These are phyloP conservation scores for Sporisorium graminicola DNA, from an alignment of 1,284 basidiomycete genomes.

Conservation along the genomic window DNA sequence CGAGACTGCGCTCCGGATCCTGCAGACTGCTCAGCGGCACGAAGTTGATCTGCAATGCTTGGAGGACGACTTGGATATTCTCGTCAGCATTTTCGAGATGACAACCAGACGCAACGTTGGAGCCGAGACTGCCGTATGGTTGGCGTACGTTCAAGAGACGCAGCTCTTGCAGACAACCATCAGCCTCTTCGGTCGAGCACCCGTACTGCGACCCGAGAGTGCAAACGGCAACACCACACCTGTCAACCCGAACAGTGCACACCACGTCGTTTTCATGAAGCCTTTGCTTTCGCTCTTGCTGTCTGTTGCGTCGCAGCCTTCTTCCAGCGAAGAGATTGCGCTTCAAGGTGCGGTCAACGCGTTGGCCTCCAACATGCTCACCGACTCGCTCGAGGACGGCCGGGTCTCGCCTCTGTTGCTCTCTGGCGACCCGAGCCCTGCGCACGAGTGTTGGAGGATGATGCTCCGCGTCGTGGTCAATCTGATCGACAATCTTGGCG, in stretches of 20 bases:
- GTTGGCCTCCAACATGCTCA: slow-evolving; percentile 85
- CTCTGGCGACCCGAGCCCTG: slow-evolving; percentile 79
- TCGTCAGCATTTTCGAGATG: slow-evolving; percentile 84
- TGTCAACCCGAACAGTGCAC: slow-evolving; percentile 36
- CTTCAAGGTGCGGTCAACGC: slow-evolving; percentile 84
- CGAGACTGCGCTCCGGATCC: slow-evolving; percentile 72
- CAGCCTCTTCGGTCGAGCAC: slow-evolving; percentile 78
- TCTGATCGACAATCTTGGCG: slow-evolving; percentile 75
- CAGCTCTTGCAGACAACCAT: slow-evolving; percentile 83
- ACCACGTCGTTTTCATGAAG: slow-evolving; percentile 44
- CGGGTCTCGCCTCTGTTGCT: slow-evolving; percentile 78
- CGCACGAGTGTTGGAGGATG: slow-evolving; percentile 83
- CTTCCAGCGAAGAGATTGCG: slow-evolving; percentile 85
- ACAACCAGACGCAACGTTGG: slow-evolving; percentile 76
- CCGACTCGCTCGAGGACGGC: slow-evolving; percentile 80
- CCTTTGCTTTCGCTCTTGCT: slow-evolving; percentile 86
- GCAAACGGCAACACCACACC: slow-evolving; percentile 12
- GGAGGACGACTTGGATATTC: slow-evolving; percentile 82
- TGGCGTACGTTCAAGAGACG: slow-evolving; percentile 83
- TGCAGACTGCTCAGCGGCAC: slow-evolving; percentile 74
- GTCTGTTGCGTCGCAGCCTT: slow-evolving; percentile 81
- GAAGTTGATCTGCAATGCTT: slow-evolving; percentile 73
- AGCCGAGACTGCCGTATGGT: slow-evolving; percentile 81
- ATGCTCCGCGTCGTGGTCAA: slow-evolving; percentile 85
- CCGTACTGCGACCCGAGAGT: slow-evolving; percentile 38